Evolutionary conservation across 345 rosid species (phyloP).

Genomic region (thale cress (Arabidopsis thaliana)): DNA sequence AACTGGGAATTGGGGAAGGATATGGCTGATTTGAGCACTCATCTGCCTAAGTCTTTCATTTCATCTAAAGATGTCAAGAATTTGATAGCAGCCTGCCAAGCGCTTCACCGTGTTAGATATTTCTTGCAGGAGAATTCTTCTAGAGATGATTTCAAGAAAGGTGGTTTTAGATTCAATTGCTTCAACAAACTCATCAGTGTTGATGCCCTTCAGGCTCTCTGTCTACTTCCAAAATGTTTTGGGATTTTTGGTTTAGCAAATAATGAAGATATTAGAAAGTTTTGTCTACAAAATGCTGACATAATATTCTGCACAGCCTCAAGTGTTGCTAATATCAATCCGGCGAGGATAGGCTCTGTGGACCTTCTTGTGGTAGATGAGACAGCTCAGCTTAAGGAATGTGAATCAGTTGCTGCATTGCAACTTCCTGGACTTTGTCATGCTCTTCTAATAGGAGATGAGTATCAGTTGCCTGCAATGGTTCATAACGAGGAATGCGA

Average conservation of each 20-base stretch:
- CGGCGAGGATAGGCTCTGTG: not conserved
- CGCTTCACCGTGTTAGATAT: conserved; percentile 24
- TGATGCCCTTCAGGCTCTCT: not conserved
- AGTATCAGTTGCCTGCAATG: conserved; percentile 55
- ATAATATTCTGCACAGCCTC: conserved; percentile 54
- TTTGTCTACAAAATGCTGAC: conserved; percentile 45
- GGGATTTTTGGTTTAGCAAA: not conserved
- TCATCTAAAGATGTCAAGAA: conserved; percentile 29
- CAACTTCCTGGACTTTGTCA: conserved; percentile 50
- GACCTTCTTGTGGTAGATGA: conserved; percentile 52
- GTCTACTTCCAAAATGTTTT: conserved; percentile 2
- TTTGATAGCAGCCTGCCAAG: conserved; percentile 31
- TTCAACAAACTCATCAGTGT: not conserved
- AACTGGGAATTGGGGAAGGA: conserved; percentile 10
- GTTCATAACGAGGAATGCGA: conserved; percentile 46
- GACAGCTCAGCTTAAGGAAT: conserved; percentile 62
- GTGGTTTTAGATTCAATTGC: not conserved
- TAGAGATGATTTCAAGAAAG: not conserved
- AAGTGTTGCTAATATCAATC: conserved; percentile 37
- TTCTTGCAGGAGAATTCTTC: conserved; percentile 8
- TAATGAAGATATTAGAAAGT: not conserved
- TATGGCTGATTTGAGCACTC: conserved; percentile 44
- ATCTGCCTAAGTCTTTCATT: conserved; percentile 43
- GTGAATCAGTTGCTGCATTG: conserved; percentile 53
- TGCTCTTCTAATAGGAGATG: conserved; percentile 57